Conservation (phyloP, 176 grass and related monocot species). For the Juncus effusus region DNA sequence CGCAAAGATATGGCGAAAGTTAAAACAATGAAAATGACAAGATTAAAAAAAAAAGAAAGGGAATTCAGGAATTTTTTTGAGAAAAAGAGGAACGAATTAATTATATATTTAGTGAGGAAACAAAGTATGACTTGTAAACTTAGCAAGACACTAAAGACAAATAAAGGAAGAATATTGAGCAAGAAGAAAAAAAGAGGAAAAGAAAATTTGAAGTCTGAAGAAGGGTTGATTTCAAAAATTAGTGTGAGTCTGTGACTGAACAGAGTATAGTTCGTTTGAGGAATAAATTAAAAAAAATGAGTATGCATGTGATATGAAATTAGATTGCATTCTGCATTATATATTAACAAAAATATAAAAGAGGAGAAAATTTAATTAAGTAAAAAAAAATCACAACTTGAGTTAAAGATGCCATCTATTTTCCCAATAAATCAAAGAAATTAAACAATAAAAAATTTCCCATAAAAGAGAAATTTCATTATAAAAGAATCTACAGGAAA, state of each 20-base stretch:
- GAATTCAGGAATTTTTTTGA: neutral
- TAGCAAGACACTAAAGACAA: too few relatives aligned
- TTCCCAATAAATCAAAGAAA: too few relatives aligned
- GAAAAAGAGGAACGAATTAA: neutral
- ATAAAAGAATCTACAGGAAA: neutral
- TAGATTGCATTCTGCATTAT: neutral
- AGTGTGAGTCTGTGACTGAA: neutral
- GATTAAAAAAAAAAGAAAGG: neutral
- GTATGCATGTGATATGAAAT: neutral
- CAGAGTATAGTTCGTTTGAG: neutral
- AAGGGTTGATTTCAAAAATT: neutral
- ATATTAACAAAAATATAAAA: neutral
- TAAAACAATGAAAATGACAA: conserved; percentile 26
- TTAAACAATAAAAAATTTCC: too few relatives aligned
- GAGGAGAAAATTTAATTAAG: neutral
- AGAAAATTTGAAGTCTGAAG: neutral
- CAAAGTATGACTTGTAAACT: neutral
- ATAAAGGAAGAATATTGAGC: conserved; percentile 16
- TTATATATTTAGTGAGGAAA: neutral
- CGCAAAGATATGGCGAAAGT: neutral
- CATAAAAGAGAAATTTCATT: too few relatives aligned
- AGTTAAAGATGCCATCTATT: too few relatives aligned
- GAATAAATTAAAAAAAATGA: neutral
- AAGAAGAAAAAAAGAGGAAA: conserved; percentile 2
- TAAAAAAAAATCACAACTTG: neutral